These are phyloP conservation scores for Hibiscus trionum DNA, from an alignment of 345 rosid species.

Conservation along the genomic window DNA sequence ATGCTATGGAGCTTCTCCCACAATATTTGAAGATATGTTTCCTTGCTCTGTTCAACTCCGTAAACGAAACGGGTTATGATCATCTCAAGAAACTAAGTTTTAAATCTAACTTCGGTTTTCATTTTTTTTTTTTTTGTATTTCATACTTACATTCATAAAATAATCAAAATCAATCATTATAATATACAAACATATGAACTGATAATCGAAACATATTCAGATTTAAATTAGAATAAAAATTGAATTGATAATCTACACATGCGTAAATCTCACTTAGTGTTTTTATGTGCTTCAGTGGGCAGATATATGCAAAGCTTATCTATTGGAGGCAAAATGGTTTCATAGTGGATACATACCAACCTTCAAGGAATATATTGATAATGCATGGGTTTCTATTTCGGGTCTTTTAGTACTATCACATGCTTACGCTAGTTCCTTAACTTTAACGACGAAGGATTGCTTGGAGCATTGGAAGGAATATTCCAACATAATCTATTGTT, in stretches of 20 bases:
- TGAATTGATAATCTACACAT: too few species aligned
- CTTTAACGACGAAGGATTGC: neutral
- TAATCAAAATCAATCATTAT: too few species aligned
- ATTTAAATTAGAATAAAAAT: too few species aligned
- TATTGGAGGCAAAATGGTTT: neutral
- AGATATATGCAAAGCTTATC: neutral
- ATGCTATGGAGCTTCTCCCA: too few species aligned
- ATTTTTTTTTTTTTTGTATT: too few species aligned
- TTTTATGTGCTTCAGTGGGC: neutral
- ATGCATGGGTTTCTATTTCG: neutral
- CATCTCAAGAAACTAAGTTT: neutral
- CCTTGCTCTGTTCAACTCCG: neutral
- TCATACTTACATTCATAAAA: too few species aligned
- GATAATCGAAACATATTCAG: too few species aligned
- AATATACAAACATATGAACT: too few species aligned
- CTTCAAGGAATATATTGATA: neutral
- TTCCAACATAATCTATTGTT: neutral
- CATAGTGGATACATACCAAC: neutral
- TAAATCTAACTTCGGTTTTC: too few species aligned
- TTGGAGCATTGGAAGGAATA: neutral
- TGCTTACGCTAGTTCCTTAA: neutral
- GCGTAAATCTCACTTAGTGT: neutral
- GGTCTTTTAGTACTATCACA: neutral
- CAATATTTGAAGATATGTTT: too few species aligned
- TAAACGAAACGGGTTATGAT: neutral